Conservation (phyloP, 768 basidiomycete species). For the Tylopilus sp. region DNA sequence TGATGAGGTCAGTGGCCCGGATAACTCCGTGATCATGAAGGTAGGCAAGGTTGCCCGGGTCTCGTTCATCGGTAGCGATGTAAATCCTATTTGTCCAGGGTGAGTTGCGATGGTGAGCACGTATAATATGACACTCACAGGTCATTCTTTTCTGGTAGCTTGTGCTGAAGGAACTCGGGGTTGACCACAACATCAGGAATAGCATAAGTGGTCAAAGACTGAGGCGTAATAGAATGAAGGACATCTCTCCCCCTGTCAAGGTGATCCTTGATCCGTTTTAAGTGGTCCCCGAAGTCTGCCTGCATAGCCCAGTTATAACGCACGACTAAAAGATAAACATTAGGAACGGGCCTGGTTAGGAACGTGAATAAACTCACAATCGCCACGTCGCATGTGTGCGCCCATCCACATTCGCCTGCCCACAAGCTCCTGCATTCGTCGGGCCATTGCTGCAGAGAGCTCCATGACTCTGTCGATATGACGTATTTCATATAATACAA, state of each 20-base stretch:
- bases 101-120: constrained; percentile 4
- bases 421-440: constrained; percentile 29
- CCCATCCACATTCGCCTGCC: constrained; percentile 40
- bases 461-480: constrained; percentile 27
- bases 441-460: constrained; percentile 30
- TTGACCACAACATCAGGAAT: constrained; percentile 22
- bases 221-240: constrained; percentile 16
- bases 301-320: constrained; percentile 37
- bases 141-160: constrained; percentile 20
- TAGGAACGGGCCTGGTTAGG: neutral
- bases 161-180: constrained; percentile 11
- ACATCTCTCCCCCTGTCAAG: constrained; percentile 20
- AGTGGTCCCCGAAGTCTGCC: constrained; percentile 32
- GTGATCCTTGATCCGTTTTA: constrained; percentile 31
- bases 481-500: constrained; percentile 31
- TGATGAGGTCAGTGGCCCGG: constrained; percentile 40
- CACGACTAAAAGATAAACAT: constrained; percentile 21
- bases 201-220: constrained; percentile 19
- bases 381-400: constrained; percentile 43
- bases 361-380: constrained; percentile 29
- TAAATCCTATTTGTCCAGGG: constrained; percentile 25
- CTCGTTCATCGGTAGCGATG: constrained; percentile 42
- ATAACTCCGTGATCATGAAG: constrained; percentile 36
- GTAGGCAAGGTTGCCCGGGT: constrained; percentile 31
- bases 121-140: constrained; percentile 11